Percentiles rank a stretch among this genome's conserved stretches.
These are phyloP conservation scores for Pythium sukuiense DNA, from an alignment of 352 stramenopile genomes.

Conservation along the genomic window DNA sequence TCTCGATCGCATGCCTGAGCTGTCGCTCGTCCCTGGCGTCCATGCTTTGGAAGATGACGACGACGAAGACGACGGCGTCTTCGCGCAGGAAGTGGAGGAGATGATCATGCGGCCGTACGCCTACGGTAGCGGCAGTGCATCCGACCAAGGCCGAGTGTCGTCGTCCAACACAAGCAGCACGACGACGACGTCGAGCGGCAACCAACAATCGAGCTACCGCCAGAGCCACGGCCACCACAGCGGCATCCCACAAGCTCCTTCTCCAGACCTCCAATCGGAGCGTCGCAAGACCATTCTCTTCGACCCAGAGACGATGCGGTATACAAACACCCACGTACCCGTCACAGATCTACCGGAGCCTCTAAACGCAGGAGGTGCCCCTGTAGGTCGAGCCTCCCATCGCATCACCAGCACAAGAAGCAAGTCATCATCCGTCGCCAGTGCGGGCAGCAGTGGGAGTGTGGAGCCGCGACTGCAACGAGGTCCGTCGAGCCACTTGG, in stretches of 20 bases:
- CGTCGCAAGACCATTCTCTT: constrained; percentile 19
- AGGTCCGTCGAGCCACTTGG: background rate
- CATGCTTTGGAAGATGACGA: constrained; percentile 20
- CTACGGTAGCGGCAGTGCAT: background rate
- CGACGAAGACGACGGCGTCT: constrained; percentile 15
- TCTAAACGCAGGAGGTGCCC: background rate
- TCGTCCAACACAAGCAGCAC: constrained; percentile 9
- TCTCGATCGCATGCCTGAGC: constrained; percentile 39
- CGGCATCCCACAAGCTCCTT: constrained; percentile 9
- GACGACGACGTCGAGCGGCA: constrained; percentile 1
- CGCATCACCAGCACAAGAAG: constrained; percentile 5
- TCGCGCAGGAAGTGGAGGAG: constrained; percentile 24
- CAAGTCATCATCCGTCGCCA: constrained; percentile 14
- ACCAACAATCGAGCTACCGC: background rate
- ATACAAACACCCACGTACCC: constrained; percentile 5
- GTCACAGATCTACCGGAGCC: background rate
- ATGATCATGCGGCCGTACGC: constrained; percentile 25
- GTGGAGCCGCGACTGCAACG: background rate
- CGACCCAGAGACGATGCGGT: constrained; percentile 4
- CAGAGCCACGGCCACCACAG: constrained; percentile 3
- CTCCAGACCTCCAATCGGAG: background rate
- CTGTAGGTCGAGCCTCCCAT: background rate
- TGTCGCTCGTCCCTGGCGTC: constrained; percentile 27
- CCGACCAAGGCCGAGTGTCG: constrained; percentile 7
- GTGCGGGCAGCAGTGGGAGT: background rate